These are phyloP conservation scores for Graphilbum sp. DNA, from an alignment of 2,329 filamentous ascomycete species.

Conservation along the genomic window DNA sequence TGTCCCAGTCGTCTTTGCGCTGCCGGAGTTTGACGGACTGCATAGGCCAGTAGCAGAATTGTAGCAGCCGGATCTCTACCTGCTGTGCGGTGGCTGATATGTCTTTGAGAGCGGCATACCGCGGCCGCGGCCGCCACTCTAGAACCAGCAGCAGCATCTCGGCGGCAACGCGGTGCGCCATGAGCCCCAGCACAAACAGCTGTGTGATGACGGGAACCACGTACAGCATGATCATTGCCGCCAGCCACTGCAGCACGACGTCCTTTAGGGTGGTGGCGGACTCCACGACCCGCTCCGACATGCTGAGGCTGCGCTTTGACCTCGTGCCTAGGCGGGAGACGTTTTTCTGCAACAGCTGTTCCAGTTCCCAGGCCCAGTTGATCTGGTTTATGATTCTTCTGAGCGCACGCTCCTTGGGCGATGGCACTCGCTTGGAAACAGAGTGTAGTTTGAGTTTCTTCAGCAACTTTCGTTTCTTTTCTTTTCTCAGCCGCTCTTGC, in stretches of 20 bases:
- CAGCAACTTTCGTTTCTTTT: constrained; percentile 49
- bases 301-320: constrained; percentile 71
- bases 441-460: constrained; percentile 83
- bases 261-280: constrained; percentile 79
- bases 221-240: constrained; percentile 56
- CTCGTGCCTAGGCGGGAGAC: constrained; percentile 69
- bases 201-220: constrained; percentile 60
- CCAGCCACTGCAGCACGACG: constrained; percentile 50
- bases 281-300: constrained; percentile 86
- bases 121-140: constrained; percentile 68
- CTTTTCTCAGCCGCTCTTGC: constrained; percentile 40
- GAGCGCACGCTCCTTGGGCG: constrained; percentile 68
- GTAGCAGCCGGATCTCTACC: constrained; percentile 88
- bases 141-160: constrained; percentile 65
- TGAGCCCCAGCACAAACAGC: constrained; percentile 60
- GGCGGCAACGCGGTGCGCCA: constrained; percentile 64
- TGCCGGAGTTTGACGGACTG: constrained; percentile 87
- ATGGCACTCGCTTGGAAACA: constrained; percentile 58
- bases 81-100: constrained; percentile 94
- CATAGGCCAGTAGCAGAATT: constrained; percentile 98
- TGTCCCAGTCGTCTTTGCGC: constrained; percentile 84
- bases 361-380: constrained; percentile 88
- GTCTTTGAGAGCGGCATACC: constrained; percentile 78
- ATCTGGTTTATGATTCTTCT: constrained; percentile 78
- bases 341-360: constrained; percentile 75